Percentiles rank a stretch among this genome's conserved stretches.
These are phyloP conservation scores for Pezicula carpinea DNA, from an alignment of 2,329 filamentous ascomycete genomes.

Conservation along the genomic window DNA sequence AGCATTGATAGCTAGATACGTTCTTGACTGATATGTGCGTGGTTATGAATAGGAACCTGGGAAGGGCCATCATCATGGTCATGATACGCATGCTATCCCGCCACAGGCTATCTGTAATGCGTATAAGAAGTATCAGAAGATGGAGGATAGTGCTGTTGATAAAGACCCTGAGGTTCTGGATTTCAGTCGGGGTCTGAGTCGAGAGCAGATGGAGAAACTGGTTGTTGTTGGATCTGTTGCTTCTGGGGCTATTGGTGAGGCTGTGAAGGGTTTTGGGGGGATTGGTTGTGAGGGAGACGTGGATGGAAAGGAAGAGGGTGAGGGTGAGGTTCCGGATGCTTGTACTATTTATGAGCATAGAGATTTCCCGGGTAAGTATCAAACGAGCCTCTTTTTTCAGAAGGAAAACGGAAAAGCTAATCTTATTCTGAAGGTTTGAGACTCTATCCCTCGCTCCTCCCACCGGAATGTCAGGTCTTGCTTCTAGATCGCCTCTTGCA, in stretches of 20 bases:
- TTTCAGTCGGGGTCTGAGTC: constrained; percentile 24
- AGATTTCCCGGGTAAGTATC: constrained; percentile 25
- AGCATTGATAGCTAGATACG: too few relatives aligned
- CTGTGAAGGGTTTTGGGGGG: background rate
- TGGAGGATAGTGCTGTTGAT: constrained; percentile 19
- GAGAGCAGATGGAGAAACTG: constrained; percentile 20
- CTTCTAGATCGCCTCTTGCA: constrained; percentile 74
- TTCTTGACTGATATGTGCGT: background rate
- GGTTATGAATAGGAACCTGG: constrained; percentile 3
- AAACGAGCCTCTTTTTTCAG: background rate
- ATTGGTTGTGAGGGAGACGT: background rate
- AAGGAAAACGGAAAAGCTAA: background rate
- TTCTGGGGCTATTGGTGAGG: constrained; percentile 16
- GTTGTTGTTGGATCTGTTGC: constrained; percentile 17
- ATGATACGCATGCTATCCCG: constrained; percentile 29
- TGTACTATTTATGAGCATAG: constrained; percentile 27
- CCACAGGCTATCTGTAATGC: constrained; percentile 27
- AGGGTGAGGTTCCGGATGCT: constrained; percentile 6
- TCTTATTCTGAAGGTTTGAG: constrained; percentile 46
- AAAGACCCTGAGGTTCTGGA: constrained; percentile 25
- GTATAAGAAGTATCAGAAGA: constrained; percentile 28
- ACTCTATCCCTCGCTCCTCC: constrained; percentile 71
- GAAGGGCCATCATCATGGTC: constrained; percentile 15
- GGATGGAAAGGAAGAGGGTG: background rate
- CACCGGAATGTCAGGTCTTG: constrained; percentile 61